Evolutionary conservation across 164 flowering plant genomes (phyloP).

Genomic region (Nymphaea thermarum): DNA sequence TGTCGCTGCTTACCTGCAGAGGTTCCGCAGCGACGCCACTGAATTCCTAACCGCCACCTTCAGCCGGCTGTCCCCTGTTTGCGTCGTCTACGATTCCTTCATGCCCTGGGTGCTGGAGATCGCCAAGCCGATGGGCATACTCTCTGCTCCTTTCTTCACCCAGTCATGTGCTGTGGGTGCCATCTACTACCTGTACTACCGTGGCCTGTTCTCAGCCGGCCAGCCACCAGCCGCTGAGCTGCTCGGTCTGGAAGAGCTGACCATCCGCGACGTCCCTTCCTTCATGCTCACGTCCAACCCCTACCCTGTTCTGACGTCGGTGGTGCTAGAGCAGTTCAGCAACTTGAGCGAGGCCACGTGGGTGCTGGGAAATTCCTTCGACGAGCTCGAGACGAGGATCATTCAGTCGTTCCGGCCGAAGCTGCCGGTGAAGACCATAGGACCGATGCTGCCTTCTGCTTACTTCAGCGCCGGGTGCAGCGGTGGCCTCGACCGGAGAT

Average conservation of each 20-base stretch:
- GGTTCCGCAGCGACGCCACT: conserved; percentile 4
- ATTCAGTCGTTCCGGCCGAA: not conserved
- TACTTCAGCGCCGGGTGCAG: conserved; percentile 10
- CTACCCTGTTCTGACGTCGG: not conserved
- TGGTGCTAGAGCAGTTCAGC: conserved; percentile 20
- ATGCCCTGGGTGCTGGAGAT: conserved; percentile 10
- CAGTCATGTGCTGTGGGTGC: conserved; percentile 11
- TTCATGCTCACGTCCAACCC: conserved; percentile 3
- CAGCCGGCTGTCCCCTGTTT: conserved; percentile 1
- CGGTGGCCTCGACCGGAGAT: conserved; percentile 10
- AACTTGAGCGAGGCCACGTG: conserved; percentile 22
- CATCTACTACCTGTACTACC: conserved; percentile 15
- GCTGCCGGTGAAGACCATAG: conserved; percentile 14
- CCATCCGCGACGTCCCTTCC: conserved; percentile 13
- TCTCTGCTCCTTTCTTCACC: conserved; percentile 12
- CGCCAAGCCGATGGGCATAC: conserved; percentile 6
- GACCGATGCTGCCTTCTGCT: conserved; percentile 29
- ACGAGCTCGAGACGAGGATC: conserved; percentile 32
- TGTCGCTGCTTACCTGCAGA: conserved; percentile 1
- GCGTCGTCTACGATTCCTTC: conserved; percentile 11
- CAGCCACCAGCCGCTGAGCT: conserved; percentile 6
- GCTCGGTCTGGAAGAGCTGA: conserved; percentile 12
- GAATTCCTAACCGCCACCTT: conserved; percentile 3
- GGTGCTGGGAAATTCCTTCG: conserved; percentile 29
- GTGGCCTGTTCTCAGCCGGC: conserved; percentile 2